Evolutionary conservation across 306 rosid species (phyloP), one percentile per base, ranked within the genome.

Genomic region (Cyclanthera cordifolia): DNA sequence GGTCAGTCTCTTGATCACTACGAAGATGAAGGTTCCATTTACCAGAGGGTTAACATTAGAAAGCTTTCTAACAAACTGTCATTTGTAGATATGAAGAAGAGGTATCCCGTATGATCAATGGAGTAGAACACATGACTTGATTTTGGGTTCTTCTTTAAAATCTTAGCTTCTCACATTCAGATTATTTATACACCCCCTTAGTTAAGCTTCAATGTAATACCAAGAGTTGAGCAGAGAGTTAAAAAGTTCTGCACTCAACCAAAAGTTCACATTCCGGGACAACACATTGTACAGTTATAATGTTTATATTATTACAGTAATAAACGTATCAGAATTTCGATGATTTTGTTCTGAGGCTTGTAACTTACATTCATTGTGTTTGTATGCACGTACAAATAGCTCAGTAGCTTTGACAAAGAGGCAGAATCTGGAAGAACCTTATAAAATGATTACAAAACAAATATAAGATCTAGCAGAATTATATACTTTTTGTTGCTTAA

Each of bases 401-500:
- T 19, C 30, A 64, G 25, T 64, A 43, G 32, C 52, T 41, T 64
- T 41, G 8, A 28, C n/a, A 64, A 43, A 43, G 52, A 7, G 1
- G 3, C 53, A 19, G 25, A 6, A n/a, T n/a, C n/a, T n/a, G n/a
- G 48, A 37, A 61, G 15, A 43, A 64, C 20, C 34, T 43, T 46
- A 14, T 13, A 47, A 21, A 8, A 3, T 41, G 21, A 43, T 65
- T 23, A 19, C 10, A 61, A 39, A 43, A 32, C 34, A 11, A 43
- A 64, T 46, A 12, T 43, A 17, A 27, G 15, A 14, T 43, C 28
- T 43, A 21, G 7, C 1, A 28, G 17, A 41, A 21, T 14, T 63
- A 39, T 20, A 21, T 63, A 43, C 49, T 64, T 20, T 63, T 3
- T 63, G 51, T 20, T 63, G 69, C 27, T 63, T 63, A 63, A 63